Percentiles rank a stretch among this genome's conserved stretches.
These are phyloP conservation scores for Beauveria bassiana DNA, from an alignment of 2,329 filamentous ascomycete species.

Conservation along the genomic window DNA sequence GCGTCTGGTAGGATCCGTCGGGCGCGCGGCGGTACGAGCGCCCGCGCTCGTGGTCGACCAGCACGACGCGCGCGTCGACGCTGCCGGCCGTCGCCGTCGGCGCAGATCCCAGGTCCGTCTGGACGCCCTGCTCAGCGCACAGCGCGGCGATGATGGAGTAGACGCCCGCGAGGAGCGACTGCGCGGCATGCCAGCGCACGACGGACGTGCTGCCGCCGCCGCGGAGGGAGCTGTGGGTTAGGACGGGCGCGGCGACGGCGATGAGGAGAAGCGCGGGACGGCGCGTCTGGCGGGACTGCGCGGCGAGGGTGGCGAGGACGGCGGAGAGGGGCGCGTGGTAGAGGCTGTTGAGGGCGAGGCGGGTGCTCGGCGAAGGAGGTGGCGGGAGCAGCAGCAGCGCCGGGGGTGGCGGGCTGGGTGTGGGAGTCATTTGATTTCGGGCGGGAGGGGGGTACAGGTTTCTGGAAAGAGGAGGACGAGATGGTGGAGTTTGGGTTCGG, in stretches of 20 bases:
- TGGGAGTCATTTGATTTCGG: not conserved
- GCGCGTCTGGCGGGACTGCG: conserved; percentile 23
- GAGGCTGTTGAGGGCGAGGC: conserved; percentile 45
- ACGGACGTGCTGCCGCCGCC: conserved; percentile 23
- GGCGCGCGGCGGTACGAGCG: conserved; percentile 25
- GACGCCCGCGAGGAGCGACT: conserved; percentile 65
- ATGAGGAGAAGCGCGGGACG: conserved; percentile 36
- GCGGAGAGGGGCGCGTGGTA: conserved; percentile 53
- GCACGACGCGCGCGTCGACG: conserved; percentile 67
- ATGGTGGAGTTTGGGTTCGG: not conserved
- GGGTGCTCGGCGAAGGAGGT: conserved; percentile 49
- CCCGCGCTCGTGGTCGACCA: conserved; percentile 54
- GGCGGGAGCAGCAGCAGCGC: conserved; percentile 57
- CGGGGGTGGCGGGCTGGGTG: not conserved
- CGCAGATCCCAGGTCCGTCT: conserved; percentile 41
- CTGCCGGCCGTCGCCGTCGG: conserved; percentile 47
- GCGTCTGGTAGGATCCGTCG: conserved; percentile 27
- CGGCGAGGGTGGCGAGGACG: conserved; percentile 42
- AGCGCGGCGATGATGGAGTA: conserved; percentile 72
- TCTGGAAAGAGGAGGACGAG: not conserved
- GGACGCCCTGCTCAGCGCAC: conserved; percentile 55
- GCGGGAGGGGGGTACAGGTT: too few relatives aligned
- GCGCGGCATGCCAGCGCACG: conserved; percentile 58
- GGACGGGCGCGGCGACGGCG: conserved; percentile 56
- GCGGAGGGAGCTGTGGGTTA: conserved; percentile 35